Base-by-base conservation (phyloP, 371 early-diverging fungal genomes). In the Mortierella sp. region DNA sequence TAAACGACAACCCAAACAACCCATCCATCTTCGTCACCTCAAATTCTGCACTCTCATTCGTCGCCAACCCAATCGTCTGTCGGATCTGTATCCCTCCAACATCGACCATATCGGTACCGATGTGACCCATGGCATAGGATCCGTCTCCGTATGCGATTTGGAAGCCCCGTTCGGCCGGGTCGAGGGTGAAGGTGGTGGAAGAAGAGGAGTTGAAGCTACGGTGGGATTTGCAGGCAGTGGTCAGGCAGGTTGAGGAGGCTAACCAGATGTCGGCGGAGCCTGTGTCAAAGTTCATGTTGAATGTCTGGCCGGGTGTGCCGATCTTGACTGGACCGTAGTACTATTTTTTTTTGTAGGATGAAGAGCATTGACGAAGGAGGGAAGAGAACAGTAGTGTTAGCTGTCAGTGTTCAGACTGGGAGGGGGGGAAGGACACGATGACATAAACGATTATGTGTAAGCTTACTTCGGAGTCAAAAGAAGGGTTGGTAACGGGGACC, bases 261-360 rank as follows among this genome's bases (percentile, higher is more conserved):
- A 93, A 76, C 95, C 95, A 95, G 71, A 94, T 81, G 72, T 94
- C 90, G 70, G 92, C 88, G 2, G 95, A 95, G 1, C 95, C 95
- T 5, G 95, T 95, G 79, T 95, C 95, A 72, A 95, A 93, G 29
- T 94, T 87, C 18, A 95, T 88, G 74, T 89, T 87, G 82, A 95
- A 89, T 18, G 38, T 78, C 78, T 94, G 90, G 1, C 89, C 82
- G 1, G 95, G 95, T 24, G 94, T 93, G 29, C 95, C 95, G 18
- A 95, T 76, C n/a, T 80, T 38, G 38, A 93, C 75, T 5, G 60
- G 73, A 68, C 92, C 93, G 72, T 90, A 91, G 87, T 93, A 93
- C 80, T 91, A 21, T 63, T 58, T 27, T 49, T 49, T 49, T 49
- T 82, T 6, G 27, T 27, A 12, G 41, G 14, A 18, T 18, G 49